Base-by-base conservation (phyloP, 2,329 filamentous ascomycete genomes). In the Pyricularia grisea region DNA sequence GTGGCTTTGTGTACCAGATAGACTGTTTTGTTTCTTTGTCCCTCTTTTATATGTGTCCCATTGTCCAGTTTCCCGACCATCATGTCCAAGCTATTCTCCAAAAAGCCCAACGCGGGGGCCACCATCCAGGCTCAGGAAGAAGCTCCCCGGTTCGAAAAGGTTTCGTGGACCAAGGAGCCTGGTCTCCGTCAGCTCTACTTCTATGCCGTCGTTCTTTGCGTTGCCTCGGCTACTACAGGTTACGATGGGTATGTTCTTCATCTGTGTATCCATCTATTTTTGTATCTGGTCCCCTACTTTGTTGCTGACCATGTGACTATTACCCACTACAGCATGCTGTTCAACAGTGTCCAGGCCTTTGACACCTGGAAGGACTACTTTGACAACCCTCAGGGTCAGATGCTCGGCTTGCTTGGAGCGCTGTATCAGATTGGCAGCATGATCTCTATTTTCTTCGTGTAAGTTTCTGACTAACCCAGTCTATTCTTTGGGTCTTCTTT, bases 361-460 rank as follows among this genome's bases (percentile, higher is more conserved):
- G 71, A 79, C 0, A 75, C 76, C 30, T 85, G 82, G 82, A 77
- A 81, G 73, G 74, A 74, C 27, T 83, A 81, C 74, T 87, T 87
- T 72, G 77, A 78, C 33, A 67, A 84, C 69, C 85, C 80, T 0
- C 60, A 81, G 74, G 75, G 82, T 72, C 74, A 77, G 70, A 72
- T 76, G 75, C 76, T 82, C 9, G 87, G 87, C 67, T 80, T 89
- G 36, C 79, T 89, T 3, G 83, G 82, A 11, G 85, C 86, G 9
- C 82, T 86, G 71, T 89, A 88, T 76, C 85, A 85, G 72, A 82
- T 89, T 60, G 87, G 87, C 65, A 85, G 84, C 69, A 81, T 89
- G 70, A 77, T 80, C 63, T 84, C 84, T 28, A 84, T 89, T 60
- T 85, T 85, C 2, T 77, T 88, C 36, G 85, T 88, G 79, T 80